These are phyloP conservation scores for Rhizophagus prolifer DNA, from an alignment of 192 early-diverging fungal genomes.

Conservation along the genomic window DNA sequence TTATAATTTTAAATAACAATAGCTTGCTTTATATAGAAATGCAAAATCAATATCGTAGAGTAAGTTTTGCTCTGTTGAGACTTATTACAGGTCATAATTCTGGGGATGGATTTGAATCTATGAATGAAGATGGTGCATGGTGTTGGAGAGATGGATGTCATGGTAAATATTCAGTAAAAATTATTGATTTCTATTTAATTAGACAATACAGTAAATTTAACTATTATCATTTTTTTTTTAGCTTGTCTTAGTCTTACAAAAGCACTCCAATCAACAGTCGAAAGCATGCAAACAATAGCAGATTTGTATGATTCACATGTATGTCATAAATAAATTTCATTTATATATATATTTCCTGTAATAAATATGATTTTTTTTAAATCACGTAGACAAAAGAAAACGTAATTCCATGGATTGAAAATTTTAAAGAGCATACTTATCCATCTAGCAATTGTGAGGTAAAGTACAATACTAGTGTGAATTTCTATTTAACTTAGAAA, in stretches of 20 bases:
- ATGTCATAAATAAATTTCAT: neutral
- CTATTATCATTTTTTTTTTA: slow-evolving; percentile 2
- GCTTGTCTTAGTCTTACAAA: slow-evolving; percentile 45
- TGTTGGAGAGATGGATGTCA: slow-evolving; percentile 47
- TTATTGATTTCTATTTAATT: neutral
- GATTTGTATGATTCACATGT: slow-evolving; percentile 39
- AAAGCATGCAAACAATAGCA: slow-evolving; percentile 42
- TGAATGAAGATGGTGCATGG: slow-evolving; percentile 45
- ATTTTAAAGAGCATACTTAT: slow-evolving; percentile 37
- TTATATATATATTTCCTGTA: neutral
- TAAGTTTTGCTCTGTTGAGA: slow-evolving; percentile 37
- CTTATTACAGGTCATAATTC: slow-evolving; percentile 41
- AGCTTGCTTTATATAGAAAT: slow-evolving; percentile 25
- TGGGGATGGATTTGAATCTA: slow-evolving; percentile 33
- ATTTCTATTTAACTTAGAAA: too few relatives aligned
- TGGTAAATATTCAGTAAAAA: slow-evolving; percentile 25
- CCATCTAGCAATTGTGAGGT: slow-evolving; percentile 36
- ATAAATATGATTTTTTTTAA: neutral
- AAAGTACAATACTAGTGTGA: neutral
- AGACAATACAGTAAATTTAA: neutral
- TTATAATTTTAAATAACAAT: too few relatives aligned
- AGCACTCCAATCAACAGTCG: slow-evolving; percentile 40
- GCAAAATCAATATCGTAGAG: slow-evolving; percentile 37
- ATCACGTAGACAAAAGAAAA: slow-evolving; percentile 28
- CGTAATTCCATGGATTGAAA: slow-evolving; percentile 38